Conservation (phyloP, 352 stramenopile genomes). For the Pythium sukuiense region DNA sequence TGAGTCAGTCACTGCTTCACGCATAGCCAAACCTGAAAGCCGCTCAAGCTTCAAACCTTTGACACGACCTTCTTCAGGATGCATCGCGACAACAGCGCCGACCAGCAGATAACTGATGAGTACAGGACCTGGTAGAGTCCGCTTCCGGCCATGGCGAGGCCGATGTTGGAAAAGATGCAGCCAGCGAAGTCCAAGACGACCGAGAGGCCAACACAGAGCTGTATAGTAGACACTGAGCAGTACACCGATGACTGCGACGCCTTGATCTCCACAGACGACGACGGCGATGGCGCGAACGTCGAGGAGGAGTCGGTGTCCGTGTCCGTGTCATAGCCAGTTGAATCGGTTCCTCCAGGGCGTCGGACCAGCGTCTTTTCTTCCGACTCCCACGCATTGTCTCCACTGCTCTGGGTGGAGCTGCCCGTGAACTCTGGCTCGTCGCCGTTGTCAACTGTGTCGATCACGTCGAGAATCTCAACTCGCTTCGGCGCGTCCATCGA, state of each 20-base stretch:
- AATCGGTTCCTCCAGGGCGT: constrained; percentile 27
- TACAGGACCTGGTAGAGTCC: constrained; percentile 85
- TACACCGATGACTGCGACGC: constrained; percentile 30
- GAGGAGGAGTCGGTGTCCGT: constrained; percentile 12
- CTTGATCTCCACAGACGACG: constrained; percentile 14
- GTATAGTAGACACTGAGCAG: constrained; percentile 51
- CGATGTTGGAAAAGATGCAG: constrained; percentile 85
- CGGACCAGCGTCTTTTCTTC: constrained; percentile 52
- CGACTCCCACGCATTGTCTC: constrained; percentile 8
- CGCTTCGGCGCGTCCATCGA: neutral
- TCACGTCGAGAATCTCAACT: constrained; percentile 10
- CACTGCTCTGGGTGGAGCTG: neutral
- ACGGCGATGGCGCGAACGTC: neutral
- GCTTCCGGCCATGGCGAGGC: constrained; percentile 78
- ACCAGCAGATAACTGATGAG: constrained; percentile 88
- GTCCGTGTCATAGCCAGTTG: constrained; percentile 25
- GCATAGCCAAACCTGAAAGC: neutral
- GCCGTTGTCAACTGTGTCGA: constrained; percentile 10
- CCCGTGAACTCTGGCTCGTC: constrained; percentile 28
- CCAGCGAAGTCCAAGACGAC: constrained; percentile 81
- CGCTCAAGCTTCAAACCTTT: constrained; percentile 8
- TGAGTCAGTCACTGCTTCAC: neutral
- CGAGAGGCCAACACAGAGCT: constrained; percentile 66
- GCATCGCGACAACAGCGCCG: constrained; percentile 72
- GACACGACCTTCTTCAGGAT: constrained; percentile 76